Evolutionary conservation across 129 eudicot species (phyloP).

Genomic region (Arctium lappa): DNA sequence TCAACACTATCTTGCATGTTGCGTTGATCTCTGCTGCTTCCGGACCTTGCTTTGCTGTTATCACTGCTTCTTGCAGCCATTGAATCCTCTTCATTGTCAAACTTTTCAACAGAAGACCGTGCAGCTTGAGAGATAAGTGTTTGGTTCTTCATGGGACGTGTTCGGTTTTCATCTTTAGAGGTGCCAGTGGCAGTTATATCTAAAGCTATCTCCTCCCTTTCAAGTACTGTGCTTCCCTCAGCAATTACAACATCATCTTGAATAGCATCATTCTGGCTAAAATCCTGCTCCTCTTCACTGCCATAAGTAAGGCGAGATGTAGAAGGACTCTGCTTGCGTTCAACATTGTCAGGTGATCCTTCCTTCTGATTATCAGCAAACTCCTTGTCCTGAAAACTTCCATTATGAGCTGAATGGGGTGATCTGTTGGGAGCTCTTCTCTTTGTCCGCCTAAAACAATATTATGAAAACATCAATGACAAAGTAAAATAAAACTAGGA

Average conservation of each 20-base stretch:
- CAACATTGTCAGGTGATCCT: constrained; percentile 54
- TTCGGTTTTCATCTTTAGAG: constrained; percentile 31
- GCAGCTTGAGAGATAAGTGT: constrained; percentile 42
- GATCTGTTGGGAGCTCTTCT: constrained; percentile 51
- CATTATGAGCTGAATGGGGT: constrained; percentile 39
- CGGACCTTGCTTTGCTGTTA: constrained; percentile 67
- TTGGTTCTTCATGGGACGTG: constrained; percentile 43
- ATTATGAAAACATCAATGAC: background rate
- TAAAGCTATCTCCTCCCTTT: constrained; percentile 32
- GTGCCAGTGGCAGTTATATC: constrained; percentile 22
- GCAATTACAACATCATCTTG: constrained; percentile 34
- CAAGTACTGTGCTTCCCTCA: constrained; percentile 43
- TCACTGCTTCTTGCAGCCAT: constrained; percentile 73
- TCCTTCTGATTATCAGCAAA: constrained; percentile 38
- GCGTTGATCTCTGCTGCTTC: constrained; percentile 49
- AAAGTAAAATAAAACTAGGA: background rate
- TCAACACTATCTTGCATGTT: constrained; percentile 48
- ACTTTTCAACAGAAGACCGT: constrained; percentile 40
- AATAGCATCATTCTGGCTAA: constrained; percentile 31
- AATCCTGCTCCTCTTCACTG: constrained; percentile 44
- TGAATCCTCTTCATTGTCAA: constrained; percentile 58
- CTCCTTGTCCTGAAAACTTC: constrained; percentile 35
- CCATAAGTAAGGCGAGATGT: constrained; percentile 42
- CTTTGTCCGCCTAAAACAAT: constrained; percentile 49
- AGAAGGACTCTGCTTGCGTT: constrained; percentile 40